These are phyloP conservation scores for Didymella pomorum DNA, from an alignment of 2,329 filamentous ascomycete species.

Conservation along the genomic window DNA sequence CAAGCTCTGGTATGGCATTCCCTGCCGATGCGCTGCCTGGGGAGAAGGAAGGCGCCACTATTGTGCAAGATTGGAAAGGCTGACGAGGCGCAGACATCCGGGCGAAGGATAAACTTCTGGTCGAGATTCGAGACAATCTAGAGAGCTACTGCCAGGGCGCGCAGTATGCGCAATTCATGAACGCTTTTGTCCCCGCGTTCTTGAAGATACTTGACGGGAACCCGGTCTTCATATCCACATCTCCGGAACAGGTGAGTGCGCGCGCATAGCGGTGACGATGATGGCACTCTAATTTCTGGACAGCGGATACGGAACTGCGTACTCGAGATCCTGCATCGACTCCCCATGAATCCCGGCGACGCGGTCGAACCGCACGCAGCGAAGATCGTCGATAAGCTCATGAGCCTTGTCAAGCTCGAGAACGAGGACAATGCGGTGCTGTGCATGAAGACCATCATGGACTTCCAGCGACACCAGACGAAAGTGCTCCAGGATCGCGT, in stretches of 20 bases:
- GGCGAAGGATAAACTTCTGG: conserved; percentile 81
- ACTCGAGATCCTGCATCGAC: conserved; percentile 90
- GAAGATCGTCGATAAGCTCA: conserved; percentile 88
- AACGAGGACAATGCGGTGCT: conserved; percentile 99
- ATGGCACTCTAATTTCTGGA: conserved; percentile 22
- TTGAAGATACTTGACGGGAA: conserved; percentile 83
- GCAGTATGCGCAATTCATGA: conserved; percentile 81
- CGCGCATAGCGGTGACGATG: conserved; percentile 8
- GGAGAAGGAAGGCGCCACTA: conserved; percentile 10
- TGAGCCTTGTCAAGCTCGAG: conserved; percentile 86
- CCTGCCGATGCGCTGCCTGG: not conserved
- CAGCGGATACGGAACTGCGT: conserved; percentile 88
- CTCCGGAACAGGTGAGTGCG: conserved; percentile 78
- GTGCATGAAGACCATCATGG: conserved; percentile 97
- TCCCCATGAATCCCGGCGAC: conserved; percentile 78
- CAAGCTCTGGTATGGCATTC: conserved; percentile 44
- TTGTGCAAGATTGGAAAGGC: conserved; percentile 10
- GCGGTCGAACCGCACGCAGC: conserved; percentile 87
- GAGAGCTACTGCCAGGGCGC: conserved; percentile 84
- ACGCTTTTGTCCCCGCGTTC: conserved; percentile 89
- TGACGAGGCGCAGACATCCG: conserved; percentile 71
- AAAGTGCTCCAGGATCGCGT: conserved; percentile 83
- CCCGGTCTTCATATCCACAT: conserved; percentile 90
- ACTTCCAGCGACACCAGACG: conserved; percentile 91
- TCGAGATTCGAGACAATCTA: conserved; percentile 87